These are phyloP conservation scores for Solanum paucissectum DNA, from an alignment of 257 asterid species.

Conservation along the genomic window DNA sequence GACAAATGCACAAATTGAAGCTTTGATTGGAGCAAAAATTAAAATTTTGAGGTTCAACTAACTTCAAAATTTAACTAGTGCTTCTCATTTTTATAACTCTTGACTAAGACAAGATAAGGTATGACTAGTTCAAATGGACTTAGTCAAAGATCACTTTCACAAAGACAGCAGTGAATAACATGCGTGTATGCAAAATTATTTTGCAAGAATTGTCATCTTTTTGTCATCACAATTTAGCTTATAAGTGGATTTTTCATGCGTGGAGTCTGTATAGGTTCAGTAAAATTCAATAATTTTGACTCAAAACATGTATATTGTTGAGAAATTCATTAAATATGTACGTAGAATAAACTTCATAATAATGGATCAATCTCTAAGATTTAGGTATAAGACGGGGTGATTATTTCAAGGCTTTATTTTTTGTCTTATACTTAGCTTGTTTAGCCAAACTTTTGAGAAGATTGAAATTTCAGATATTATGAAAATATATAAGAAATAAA, in stretches of 20 bases:
- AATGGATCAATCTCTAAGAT: not conserved
- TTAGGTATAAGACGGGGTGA: not conserved
- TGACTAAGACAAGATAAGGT: not conserved
- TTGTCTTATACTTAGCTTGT: not conserved
- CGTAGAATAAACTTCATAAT: no score
- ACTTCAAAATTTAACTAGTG: not conserved
- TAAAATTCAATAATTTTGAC: no score
- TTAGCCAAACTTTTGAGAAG: not conserved
- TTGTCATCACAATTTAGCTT: not conserved
- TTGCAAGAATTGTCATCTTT: not conserved
- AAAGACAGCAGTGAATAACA: not conserved
- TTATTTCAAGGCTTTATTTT: not conserved
- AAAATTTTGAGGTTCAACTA: not conserved
- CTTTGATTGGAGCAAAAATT: not conserved
- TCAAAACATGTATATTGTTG: no score
- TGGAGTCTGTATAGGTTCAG: rapidly evolving
- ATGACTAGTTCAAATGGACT: not conserved
- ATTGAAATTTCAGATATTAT: not conserved
- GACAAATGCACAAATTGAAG: not conserved
- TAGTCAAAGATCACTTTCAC: not conserved
- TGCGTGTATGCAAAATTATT: not conserved
- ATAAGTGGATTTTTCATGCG: not conserved
- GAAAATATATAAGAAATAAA: no score
- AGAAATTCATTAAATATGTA: no score
- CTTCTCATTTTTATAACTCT: not conserved